Conservation (phyloP, 2,329 filamentous ascomycete species). For the Cordyceps cicadae region DNA sequence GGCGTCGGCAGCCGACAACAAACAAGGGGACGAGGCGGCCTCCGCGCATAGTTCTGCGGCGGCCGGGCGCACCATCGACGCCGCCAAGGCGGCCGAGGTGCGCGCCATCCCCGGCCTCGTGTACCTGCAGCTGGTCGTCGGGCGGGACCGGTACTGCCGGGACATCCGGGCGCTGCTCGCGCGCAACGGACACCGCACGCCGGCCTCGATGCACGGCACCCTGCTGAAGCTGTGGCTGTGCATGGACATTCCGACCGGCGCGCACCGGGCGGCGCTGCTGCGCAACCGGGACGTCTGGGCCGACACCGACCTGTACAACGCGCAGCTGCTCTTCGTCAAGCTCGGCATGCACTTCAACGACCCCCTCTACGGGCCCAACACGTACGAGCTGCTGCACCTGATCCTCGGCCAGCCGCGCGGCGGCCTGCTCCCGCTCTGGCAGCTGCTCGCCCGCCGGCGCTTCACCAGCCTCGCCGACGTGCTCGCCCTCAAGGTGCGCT, state of each 20-base stretch:
- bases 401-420: constrained; percentile 47
- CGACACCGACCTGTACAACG: constrained; percentile 51
- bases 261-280: constrained; percentile 45
- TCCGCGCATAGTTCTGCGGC: neutral
- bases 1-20: neutral
- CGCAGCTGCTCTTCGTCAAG: constrained; percentile 61
- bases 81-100: constrained; percentile 20
- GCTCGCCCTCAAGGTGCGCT: constrained; percentile 49
- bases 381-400: constrained; percentile 43
- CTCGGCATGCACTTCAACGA: constrained; percentile 62
- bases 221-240: constrained; percentile 65
- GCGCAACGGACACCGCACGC: constrained; percentile 48
- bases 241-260: constrained; percentile 56
- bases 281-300: constrained; percentile 46
- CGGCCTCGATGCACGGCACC: constrained; percentile 34
- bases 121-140: constrained; percentile 61
- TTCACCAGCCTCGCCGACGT: constrained; percentile 43
- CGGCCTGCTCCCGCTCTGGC: constrained; percentile 47
- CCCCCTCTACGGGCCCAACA: constrained; percentile 46
- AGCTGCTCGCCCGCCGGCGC: constrained; percentile 49
- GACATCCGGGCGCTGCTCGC: constrained; percentile 58
- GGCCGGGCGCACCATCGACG: neutral
- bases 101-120: constrained; percentile 53
- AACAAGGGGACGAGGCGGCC: neutral
- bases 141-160: constrained; percentile 45